phyloP scores from a whole-genome alignment of 2,329 filamentous ascomycete genomes.

The Pseudocercospora ulei region DNA sequence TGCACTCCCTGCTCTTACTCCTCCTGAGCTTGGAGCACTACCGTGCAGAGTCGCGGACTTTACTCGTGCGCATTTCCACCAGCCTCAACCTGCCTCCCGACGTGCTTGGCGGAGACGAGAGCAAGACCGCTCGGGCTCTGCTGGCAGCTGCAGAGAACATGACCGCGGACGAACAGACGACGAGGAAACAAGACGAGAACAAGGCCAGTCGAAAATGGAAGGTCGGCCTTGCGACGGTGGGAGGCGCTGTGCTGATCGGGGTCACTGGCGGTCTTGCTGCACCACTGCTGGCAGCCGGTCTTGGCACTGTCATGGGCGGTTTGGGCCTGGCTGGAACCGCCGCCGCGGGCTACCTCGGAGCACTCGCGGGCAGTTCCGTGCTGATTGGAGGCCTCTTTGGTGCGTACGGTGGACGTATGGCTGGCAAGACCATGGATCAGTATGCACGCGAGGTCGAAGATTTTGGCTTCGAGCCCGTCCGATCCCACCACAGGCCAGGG shows the following conservation, averaged over 20 bases:
- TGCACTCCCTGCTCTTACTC: slow-evolving; percentile 35
- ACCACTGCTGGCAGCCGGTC: slow-evolving; percentile 64
- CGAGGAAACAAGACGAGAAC: slow-evolving; percentile 59
- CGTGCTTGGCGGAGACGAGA: slow-evolving; percentile 42
- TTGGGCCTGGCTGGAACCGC: slow-evolving; percentile 46
- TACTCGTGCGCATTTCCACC: slow-evolving; percentile 33
- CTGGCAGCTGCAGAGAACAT: slow-evolving; percentile 67
- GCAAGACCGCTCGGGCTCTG: slow-evolving; percentile 62
- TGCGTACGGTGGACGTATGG: slow-evolving; percentile 77
- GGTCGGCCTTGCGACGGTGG: slow-evolving; percentile 77
- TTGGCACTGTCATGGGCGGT: slow-evolving; percentile 53
- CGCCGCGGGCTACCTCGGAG: slow-evolving; percentile 68
- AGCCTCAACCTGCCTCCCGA: slow-evolving; percentile 31
- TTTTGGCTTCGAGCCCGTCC: slow-evolving; percentile 72
- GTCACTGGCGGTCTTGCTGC: slow-evolving; percentile 70
- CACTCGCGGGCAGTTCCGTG: slow-evolving; percentile 67
- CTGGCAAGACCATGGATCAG: slow-evolving; percentile 76
- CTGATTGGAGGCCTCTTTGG: slow-evolving; percentile 80
- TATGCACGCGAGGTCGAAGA: slow-evolving; percentile 80
- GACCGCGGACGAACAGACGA: slow-evolving; percentile 65
- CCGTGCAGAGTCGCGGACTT: slow-evolving; percentile 33
- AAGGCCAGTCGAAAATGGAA: slow-evolving; percentile 61
- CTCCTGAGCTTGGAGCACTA: slow-evolving; percentile 37
- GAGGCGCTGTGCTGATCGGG: slow-evolving; percentile 76
- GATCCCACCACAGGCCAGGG: slow-evolving; percentile 47